These are phyloP conservation scores for Globisporangium carolinianum DNA, from an alignment of 352 stramenopile genomes.

Conservation along the genomic window DNA sequence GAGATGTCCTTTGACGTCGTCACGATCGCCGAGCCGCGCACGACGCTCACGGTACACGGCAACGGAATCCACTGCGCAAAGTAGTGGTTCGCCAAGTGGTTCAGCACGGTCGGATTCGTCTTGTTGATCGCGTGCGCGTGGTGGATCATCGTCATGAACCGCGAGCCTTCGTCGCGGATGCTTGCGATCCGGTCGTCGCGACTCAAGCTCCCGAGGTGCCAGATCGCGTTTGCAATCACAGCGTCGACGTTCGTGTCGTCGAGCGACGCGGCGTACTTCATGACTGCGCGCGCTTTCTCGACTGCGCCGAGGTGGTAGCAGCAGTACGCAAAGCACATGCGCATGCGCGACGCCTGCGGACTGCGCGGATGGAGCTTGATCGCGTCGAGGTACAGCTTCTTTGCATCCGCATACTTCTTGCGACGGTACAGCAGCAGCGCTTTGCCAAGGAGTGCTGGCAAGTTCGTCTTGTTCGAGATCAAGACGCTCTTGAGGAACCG, in stretches of 20 bases:
- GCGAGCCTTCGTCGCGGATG: constrained; percentile 83
- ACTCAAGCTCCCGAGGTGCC: constrained; percentile 82
- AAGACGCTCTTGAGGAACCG: constrained; percentile 89
- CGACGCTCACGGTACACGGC: constrained; percentile 78
- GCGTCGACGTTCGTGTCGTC: constrained; percentile 93
- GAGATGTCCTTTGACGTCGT: constrained; percentile 84
- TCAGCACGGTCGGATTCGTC: constrained; percentile 89
- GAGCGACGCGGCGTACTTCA: constrained; percentile 77
- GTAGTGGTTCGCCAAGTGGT: constrained; percentile 98
- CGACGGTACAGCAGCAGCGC: constrained; percentile 83
- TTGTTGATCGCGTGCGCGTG: constrained; percentile 88
- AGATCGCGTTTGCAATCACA: constrained; percentile 90
- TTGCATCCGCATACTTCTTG: constrained; percentile 86
- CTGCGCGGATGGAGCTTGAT: constrained; percentile 92
- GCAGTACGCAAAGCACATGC: constrained; percentile 95
- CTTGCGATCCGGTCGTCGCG: constrained; percentile 67
- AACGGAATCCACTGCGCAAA: constrained; percentile 96
- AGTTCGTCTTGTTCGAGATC: constrained; percentile 84
- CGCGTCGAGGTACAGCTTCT: constrained; percentile 91
- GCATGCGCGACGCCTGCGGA: constrained; percentile 85
- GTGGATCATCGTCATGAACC: constrained; percentile 88
- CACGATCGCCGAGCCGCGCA: constrained; percentile 81
- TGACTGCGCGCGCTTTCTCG: constrained; percentile 79
- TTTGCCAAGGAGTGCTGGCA: constrained; percentile 82
- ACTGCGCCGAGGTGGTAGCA: constrained; percentile 93